A percentile compares a stretch with the other conserved stretches of the same genome.
Conservation (phyloP, 225 moss, liverwort and hornwort species). For the Marchantia polymorpha region DNA sequence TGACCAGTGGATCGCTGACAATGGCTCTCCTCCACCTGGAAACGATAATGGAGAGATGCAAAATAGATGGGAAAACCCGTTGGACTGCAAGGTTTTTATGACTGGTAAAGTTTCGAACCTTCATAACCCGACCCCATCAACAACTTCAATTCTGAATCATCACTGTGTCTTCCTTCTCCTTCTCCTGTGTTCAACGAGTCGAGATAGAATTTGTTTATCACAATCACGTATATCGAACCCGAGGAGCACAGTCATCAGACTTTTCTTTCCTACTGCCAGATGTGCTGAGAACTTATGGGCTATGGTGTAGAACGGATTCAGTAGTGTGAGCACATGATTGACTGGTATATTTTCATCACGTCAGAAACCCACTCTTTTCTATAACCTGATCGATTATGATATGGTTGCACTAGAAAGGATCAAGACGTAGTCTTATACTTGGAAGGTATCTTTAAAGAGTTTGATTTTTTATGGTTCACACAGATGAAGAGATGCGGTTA, state of each 20-base stretch:
- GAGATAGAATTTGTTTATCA: too few relatives aligned
- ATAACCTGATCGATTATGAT: background rate
- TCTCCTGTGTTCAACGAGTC: too few relatives aligned
- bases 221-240: too few relatives aligned
- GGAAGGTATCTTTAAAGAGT: background rate
- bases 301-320: background rate
- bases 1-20: conserved; percentile 77
- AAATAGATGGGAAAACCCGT: conserved; percentile 85
- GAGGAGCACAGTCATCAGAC: too few relatives aligned
- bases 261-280: too few relatives aligned
- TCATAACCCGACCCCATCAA: background rate
- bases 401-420: too few relatives aligned
- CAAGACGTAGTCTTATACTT: too few relatives aligned
- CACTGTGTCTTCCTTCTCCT: too few relatives aligned
- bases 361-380: too few relatives aligned
- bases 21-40: conserved; percentile 60
- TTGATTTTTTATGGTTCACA: background rate
- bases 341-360: background rate
- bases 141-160: too few relatives aligned
- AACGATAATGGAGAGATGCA: conserved; percentile 85
- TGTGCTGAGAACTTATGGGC: too few relatives aligned
- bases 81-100: conserved; percentile 83
- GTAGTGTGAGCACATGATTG: background rate
- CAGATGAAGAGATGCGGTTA: conserved; percentile 63
- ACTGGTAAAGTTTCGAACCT: conserved; percentile 45